Evolutionary conservation across 139 green algal genomes (phyloP).

Genomic region (Coelastrella sp.): DNA sequence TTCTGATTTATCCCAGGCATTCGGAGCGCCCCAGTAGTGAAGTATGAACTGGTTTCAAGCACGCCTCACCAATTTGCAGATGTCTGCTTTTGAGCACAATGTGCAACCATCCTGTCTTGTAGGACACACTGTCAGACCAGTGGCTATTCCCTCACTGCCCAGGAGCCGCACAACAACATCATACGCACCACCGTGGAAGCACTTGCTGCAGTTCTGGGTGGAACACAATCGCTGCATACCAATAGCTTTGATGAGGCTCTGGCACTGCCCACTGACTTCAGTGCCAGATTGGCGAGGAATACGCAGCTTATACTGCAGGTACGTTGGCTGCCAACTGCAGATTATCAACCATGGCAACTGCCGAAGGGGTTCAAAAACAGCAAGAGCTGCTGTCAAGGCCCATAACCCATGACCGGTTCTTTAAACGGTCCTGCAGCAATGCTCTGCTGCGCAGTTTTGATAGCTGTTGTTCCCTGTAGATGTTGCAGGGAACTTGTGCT

Average conservation of each 20-base stretch:
- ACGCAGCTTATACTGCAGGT: slow-evolving; percentile 76
- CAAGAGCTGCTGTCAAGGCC: too few species aligned
- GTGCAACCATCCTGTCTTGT: slow-evolving; percentile 38
- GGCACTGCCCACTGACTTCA: slow-evolving; percentile 75
- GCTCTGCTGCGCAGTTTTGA: not conserved
- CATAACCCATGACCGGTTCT: too few species aligned
- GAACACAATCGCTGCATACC: slow-evolving; percentile 81
- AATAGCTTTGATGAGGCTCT: slow-evolving; percentile 83
- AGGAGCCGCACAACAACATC: slow-evolving; percentile 72
- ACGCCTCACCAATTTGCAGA: slow-evolving; percentile 36
- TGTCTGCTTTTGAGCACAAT: slow-evolving; percentile 4
- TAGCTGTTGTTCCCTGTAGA: too few species aligned
- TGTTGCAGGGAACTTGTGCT: too few species aligned
- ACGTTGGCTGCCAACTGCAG: too few species aligned
- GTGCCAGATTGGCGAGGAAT: slow-evolving; percentile 69
- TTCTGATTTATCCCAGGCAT: too few species aligned
- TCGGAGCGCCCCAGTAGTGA: too few species aligned
- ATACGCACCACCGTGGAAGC: slow-evolving; percentile 66
- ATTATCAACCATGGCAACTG: too few species aligned
- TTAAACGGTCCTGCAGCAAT: too few species aligned
- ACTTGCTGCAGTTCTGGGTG: slow-evolving; percentile 75
- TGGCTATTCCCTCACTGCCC: slow-evolving; percentile 64
- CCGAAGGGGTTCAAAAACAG: too few species aligned
- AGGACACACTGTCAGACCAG: slow-evolving; percentile 78
- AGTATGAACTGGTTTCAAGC: too few species aligned